Conservation (phyloP, 306 rosid genomes). For the Lathyrus oleraceus region DNA sequence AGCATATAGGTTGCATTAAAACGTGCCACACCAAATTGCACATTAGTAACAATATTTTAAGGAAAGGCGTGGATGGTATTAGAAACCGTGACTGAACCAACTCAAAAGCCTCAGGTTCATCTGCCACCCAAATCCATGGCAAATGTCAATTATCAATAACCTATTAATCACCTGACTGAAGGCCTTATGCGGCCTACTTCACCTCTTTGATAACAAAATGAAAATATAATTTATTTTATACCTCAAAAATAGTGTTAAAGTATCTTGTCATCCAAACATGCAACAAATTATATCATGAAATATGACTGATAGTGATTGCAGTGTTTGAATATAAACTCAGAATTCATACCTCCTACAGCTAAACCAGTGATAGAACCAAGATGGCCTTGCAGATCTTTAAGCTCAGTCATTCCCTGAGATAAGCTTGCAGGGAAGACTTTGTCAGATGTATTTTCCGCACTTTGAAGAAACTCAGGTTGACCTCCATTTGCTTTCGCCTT, state of each 20-base stretch:
- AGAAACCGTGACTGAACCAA: constrained; percentile 30
- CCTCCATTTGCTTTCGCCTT: constrained; percentile 38
- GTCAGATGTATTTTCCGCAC: constrained; percentile 41
- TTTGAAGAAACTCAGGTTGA: constrained; percentile 39
- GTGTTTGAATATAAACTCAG: constrained; percentile 10
- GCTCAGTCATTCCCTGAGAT: constrained; percentile 57
- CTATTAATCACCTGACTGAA: constrained; percentile 21
- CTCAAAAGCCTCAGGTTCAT: constrained; percentile 25
- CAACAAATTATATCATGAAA: neutral
- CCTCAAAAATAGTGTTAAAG: constrained; percentile 14
- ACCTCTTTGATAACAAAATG: constrained; percentile 11
- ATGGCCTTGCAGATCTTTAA: constrained; percentile 71
- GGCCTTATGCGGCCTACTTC: constrained; percentile 30
- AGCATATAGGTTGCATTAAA: constrained; percentile 12
- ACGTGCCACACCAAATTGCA: constrained; percentile 11
- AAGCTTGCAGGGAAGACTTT: constrained; percentile 47
- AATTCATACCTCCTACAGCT: constrained; percentile 76
- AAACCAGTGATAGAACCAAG: constrained; percentile 77
- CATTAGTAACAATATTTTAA: constrained; percentile 29
- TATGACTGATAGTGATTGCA: constrained; percentile 18
- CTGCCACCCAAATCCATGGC: constrained; percentile 21
- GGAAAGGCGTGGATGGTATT: constrained; percentile 3
- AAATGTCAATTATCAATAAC: constrained; percentile 29
- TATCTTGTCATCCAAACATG: constrained; percentile 24
- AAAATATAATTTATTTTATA: constrained; percentile 5